phyloP scores from a whole-genome alignment of 1,284 basidiomycete genomes.

The Sanguinoderma infundibulare region DNA sequence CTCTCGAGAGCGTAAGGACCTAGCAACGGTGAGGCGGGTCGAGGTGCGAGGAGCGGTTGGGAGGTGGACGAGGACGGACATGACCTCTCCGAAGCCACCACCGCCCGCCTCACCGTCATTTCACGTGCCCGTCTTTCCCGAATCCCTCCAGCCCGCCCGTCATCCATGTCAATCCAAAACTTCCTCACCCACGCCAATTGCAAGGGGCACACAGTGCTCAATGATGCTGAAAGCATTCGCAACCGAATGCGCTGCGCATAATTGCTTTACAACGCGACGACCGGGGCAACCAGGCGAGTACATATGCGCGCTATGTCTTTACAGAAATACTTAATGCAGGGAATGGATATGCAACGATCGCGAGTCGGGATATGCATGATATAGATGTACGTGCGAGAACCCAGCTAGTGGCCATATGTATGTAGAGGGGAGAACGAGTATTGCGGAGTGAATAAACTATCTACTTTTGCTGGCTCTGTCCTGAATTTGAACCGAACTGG shows the following conservation, averaged over 20 bases:
- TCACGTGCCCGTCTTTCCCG: not conserved
- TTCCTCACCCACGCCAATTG: not conserved
- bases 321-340: constrained; percentile 1
- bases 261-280: constrained; percentile 10
- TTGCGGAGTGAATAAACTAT: constrained; percentile 2
- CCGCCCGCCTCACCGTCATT: not conserved
- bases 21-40: not conserved
- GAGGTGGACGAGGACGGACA: not conserved
- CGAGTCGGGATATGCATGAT: no score
- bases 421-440: constrained; percentile 3
- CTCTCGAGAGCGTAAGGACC: not conserved
- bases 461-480: constrained; percentile 28
- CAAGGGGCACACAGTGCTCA: not conserved
- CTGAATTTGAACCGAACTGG: constrained; percentile 34
- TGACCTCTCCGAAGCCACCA: no score
- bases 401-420: constrained; percentile 6
- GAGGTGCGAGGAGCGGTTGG: not conserved
- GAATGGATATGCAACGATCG: not conserved
- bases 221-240: not conserved
- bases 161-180: not conserved
- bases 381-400: not conserved
- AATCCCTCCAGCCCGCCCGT: not conserved
- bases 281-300: not conserved
- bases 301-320: not conserved
- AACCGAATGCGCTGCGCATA: not conserved